Conservation (phyloP, 2,329 filamentous ascomycete genomes). For the Orbilia ellipsospora region DNA sequence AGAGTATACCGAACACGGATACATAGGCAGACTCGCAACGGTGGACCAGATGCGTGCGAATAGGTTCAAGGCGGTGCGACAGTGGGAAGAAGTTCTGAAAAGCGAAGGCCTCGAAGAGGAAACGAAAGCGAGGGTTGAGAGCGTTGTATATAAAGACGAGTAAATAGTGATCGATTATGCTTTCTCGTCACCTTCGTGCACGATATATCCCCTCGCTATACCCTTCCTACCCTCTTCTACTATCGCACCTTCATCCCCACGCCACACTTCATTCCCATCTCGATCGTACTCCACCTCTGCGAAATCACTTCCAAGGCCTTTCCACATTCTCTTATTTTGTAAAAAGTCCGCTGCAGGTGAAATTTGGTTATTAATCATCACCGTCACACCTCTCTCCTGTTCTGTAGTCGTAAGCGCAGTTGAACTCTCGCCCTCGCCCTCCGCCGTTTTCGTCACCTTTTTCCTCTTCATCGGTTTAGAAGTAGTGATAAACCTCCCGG, state of each 20-base stretch:
- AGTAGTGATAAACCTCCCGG: conserved; percentile 81
- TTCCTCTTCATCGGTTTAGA: conserved; percentile 76
- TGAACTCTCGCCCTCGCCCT: conserved; percentile 59
- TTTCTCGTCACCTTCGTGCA: conserved; percentile 69
- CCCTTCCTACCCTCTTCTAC: conserved; percentile 89
- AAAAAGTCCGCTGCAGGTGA: conserved; percentile 93
- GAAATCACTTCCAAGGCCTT: conserved; percentile 86
- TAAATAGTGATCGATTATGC: conserved; percentile 45
- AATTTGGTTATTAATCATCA: conserved; percentile 83
- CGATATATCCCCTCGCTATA: conserved; percentile 86
- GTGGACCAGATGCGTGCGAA: too few species aligned
- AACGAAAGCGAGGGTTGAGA: conserved; percentile 7
- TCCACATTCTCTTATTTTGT: conserved; percentile 85
- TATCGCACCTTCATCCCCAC: conserved; percentile 68
- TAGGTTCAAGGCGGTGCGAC: too few species aligned
- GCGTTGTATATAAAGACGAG: background rate
- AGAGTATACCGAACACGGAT: too few species aligned
- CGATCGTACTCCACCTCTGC: conserved; percentile 71
- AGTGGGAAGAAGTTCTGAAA: too few species aligned
- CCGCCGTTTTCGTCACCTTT: conserved; percentile 24
- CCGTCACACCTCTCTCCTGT: conserved; percentile 74
- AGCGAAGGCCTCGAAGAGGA: conserved; percentile 4
- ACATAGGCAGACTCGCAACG: too few species aligned
- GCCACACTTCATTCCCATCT: conserved; percentile 66
- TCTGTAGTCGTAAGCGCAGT: conserved; percentile 71